Evolutionary conservation across 768 basidiomycete genomes (phyloP).

Genomic region (Rubroboletus satanas): DNA sequence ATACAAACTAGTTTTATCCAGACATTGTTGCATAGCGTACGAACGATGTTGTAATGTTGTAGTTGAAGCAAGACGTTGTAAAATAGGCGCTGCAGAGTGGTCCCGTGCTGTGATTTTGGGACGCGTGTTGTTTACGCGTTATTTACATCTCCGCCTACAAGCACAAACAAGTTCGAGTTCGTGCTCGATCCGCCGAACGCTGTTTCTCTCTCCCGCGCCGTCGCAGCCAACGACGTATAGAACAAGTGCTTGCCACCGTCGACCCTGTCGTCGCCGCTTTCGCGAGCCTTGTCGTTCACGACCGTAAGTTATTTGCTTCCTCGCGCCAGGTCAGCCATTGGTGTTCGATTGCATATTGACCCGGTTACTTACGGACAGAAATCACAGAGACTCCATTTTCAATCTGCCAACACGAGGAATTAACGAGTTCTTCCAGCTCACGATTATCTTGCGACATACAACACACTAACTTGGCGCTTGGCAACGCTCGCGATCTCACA

Average conservation of each 20-base stretch:
- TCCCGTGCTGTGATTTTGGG: conserved; percentile 23
- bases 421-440: conserved; percentile 25
- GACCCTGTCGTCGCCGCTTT: conserved; percentile 15
- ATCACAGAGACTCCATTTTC: conserved; percentile 12
- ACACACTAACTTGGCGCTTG: conserved; percentile 14
- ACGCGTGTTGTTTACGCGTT: conserved; percentile 32
- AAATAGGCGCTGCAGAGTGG: not conserved
- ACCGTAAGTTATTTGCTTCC: conserved; percentile 27
- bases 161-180: conserved; percentile 35
- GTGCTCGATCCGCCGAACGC: not conserved
- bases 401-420: conserved; percentile 20
- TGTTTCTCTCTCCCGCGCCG: conserved; percentile 19
- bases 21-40: not conserved
- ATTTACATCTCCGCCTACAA: conserved; percentile 26
- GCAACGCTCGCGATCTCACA: conserved; percentile 15
- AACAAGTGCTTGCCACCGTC: conserved; percentile 21
- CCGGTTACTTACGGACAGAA: not conserved
- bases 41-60: conserved; percentile 1
- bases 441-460: conserved; percentile 16
- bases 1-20: not conserved
- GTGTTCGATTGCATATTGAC: not conserved
- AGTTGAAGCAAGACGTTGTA: not conserved
- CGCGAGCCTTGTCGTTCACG: conserved; percentile 17
- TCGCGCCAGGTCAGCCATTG: conserved; percentile 20
- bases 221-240: conserved; percentile 16